Conservation (phyloP, 129 eudicot genomes). For the Centrapalus pauciflorus region DNA sequence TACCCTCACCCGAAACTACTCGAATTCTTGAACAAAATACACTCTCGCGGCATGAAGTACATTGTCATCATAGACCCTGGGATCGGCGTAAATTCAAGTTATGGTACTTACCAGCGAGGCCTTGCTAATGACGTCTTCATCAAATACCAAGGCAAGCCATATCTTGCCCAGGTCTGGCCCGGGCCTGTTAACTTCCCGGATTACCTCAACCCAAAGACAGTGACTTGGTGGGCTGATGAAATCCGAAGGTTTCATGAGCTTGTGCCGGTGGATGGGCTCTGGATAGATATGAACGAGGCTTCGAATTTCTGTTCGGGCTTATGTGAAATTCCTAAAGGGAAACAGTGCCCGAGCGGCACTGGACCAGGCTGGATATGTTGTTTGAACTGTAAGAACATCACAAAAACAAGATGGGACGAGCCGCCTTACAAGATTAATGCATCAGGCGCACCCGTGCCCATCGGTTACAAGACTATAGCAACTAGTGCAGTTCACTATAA, state of each 20-base stretch:
- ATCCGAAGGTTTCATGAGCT: constrained; percentile 78
- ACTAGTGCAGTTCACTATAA: constrained; percentile 86
- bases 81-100: constrained; percentile 70
- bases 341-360: constrained; percentile 75
- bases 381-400: constrained; percentile 78
- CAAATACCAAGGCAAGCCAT: constrained; percentile 76
- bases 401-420: constrained; percentile 81
- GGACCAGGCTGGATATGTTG: constrained; percentile 96
- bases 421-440: constrained; percentile 97
- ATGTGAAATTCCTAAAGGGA: constrained; percentile 71
- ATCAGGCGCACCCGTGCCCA: constrained; percentile 55
- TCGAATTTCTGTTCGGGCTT: constrained; percentile 86
- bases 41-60: constrained; percentile 78
- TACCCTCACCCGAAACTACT: constrained; percentile 66
- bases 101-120: constrained; percentile 76
- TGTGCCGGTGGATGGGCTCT: constrained; percentile 88
- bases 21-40: constrained; percentile 63
- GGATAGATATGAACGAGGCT: constrained; percentile 97
- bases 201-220: constrained; percentile 81
- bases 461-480: constrained; percentile 87
- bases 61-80: constrained; percentile 91
- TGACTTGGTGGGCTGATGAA: constrained; percentile 90
- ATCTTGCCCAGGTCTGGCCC: constrained; percentile 96
- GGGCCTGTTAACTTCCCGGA: constrained; percentile 96
- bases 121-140: constrained; percentile 78